These are phyloP conservation scores for Trichocomaceae sp. DNA, from an alignment of 2,329 filamentous ascomycete species.

Conservation along the genomic window DNA sequence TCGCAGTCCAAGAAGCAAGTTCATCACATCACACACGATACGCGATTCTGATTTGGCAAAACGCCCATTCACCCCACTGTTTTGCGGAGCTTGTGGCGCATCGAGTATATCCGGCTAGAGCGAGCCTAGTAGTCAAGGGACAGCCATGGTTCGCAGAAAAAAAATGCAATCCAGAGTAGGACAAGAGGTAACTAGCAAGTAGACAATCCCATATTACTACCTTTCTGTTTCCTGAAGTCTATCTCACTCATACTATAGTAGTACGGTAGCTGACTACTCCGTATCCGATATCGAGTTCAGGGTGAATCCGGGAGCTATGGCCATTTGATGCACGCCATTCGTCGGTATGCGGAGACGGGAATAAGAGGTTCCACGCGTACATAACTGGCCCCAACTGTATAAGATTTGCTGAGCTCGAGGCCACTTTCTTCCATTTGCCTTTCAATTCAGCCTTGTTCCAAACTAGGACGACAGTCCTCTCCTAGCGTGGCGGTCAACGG, in stretches of 20 bases:
- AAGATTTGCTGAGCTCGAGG: constrained; percentile 1
- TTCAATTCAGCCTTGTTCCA: constrained; percentile 14
- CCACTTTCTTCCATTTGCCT: neutral
- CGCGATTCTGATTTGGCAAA: constrained; percentile 9
- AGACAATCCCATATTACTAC: neutral
- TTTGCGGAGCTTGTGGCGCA: constrained; percentile 9
- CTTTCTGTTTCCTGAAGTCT: neutral
- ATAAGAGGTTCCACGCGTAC: neutral
- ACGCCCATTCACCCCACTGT: constrained; percentile 8
- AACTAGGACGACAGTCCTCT: neutral
- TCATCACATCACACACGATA: constrained; percentile 15
- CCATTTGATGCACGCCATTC: constrained; percentile 12
- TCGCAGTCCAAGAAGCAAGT: constrained; percentile 12
- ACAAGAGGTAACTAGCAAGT: neutral
- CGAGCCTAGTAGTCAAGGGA: neutral
- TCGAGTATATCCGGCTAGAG: neutral
- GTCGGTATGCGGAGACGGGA: constrained; percentile 9
- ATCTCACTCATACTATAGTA: neutral
- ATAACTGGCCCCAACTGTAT: neutral
- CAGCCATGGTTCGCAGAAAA: neutral
- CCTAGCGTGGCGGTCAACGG: neutral
- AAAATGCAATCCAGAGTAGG: neutral
- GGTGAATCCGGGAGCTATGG: constrained; percentile 12
- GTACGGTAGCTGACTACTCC: neutral
- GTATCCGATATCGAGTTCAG: neutral